Evolutionary conservation across 2,329 filamentous ascomycete species (phyloP).

Genomic region (Dothidotthia symphoricarpi): DNA sequence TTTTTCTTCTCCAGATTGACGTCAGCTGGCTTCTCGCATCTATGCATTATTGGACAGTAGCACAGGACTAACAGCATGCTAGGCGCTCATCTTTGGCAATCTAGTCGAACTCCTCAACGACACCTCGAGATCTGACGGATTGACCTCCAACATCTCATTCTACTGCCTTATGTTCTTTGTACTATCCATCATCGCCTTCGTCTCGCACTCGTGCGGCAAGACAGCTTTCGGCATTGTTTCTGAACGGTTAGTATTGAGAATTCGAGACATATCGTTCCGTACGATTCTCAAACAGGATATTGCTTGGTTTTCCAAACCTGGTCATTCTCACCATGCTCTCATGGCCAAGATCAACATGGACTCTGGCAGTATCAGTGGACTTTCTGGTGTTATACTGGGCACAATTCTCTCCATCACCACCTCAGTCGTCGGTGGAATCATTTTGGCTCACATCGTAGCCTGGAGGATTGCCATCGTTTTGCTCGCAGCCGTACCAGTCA

Average conservation of each 20-base stretch:
- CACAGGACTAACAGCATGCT: neutral
- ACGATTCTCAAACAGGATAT: slow-evolving; percentile 58
- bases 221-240: slow-evolving; percentile 52
- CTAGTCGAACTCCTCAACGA: slow-evolving; percentile 33
- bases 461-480: slow-evolving; percentile 55
- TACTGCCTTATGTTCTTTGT: slow-evolving; percentile 55
- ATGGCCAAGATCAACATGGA: slow-evolving; percentile 51
- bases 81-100: slow-evolving; percentile 31
- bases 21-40: neutral
- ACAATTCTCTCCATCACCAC: slow-evolving; percentile 51
- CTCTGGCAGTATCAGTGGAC: slow-evolving; percentile 48
- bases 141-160: slow-evolving; percentile 39
- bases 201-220: slow-evolving; percentile 46
- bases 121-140: slow-evolving; percentile 14
- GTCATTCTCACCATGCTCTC: slow-evolving; percentile 46
- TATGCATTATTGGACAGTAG: neutral
- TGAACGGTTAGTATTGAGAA: slow-evolving; percentile 46
- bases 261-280: slow-evolving; percentile 49
- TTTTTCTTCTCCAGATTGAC: neutral
- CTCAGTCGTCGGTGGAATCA: slow-evolving; percentile 49
- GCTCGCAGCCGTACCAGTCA: slow-evolving; percentile 50
- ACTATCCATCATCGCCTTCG: slow-evolving; percentile 52
- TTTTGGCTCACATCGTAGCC: slow-evolving; percentile 49
- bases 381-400: slow-evolving; percentile 52
- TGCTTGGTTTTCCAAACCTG: slow-evolving; percentile 48